phyloP scores from a whole-genome alignment of 2,329 filamentous ascomycete genomes.

The Sclerotinia trifoliorum region DNA sequence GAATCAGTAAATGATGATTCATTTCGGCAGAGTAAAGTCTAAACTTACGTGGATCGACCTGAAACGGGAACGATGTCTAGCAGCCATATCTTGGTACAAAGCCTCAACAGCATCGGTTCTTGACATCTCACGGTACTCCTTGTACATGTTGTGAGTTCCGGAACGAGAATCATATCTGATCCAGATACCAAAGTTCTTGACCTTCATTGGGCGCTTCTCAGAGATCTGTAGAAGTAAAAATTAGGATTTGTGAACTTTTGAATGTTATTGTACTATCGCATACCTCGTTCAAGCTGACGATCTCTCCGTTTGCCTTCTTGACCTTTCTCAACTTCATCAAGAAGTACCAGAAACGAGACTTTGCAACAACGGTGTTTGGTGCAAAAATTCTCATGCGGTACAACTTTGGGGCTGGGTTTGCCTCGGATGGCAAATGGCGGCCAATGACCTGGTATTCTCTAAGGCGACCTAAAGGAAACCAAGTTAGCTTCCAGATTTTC shows the following conservation, averaged over 20 bases:
- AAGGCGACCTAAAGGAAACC: constrained; percentile 76
- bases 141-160: constrained; percentile 99
- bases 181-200: constrained; percentile 99
- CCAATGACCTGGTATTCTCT: constrained; percentile 99
- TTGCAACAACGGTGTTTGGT: constrained; percentile 95
- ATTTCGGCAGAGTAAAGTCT: not conserved
- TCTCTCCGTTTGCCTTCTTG: constrained; percentile 99
- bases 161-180: constrained; percentile 99
- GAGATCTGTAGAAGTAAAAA: constrained; percentile 62
- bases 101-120: constrained; percentile 92
- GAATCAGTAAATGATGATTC: constrained; percentile 22
- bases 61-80: constrained; percentile 97
- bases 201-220: constrained; percentile 98
- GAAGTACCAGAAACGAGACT: constrained; percentile 99
- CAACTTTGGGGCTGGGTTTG: constrained; percentile 95
- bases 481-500: constrained; percentile 33
- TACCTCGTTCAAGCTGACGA: constrained; percentile 95
- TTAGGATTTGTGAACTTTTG: constrained; percentile 24
- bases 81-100: constrained; percentile 99
- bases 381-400: constrained; percentile 99
- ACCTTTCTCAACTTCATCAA: constrained; percentile 98
- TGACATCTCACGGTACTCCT: constrained; percentile 99
- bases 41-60: constrained; percentile 92
- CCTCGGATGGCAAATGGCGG: constrained; percentile 96
- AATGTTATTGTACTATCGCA: constrained; percentile 42